Conservation (phyloP, 176 grass and related monocot genomes). For the Carex littledalei region DNA sequence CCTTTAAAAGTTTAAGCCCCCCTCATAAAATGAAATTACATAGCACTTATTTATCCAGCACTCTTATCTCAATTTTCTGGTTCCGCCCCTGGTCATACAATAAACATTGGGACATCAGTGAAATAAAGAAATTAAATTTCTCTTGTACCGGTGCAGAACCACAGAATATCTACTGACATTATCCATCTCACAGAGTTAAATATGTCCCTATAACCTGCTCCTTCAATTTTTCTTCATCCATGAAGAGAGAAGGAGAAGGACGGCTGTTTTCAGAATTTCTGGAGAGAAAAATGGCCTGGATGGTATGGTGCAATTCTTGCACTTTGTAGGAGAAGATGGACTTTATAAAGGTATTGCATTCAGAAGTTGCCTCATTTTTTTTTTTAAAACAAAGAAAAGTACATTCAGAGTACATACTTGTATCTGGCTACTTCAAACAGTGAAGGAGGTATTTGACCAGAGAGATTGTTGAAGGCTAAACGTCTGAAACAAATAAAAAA, state of each 20-base stretch:
- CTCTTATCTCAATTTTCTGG: no score
- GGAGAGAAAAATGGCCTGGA: neutral
- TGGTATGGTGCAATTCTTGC: neutral
- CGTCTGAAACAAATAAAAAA: slow-evolving; percentile 48
- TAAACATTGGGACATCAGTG: neutral
- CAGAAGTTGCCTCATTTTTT: neutral
- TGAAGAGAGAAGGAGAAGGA: neutral
- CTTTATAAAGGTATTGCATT: neutral
- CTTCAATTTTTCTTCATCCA: neutral
- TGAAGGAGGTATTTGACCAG: slow-evolving; percentile 66
- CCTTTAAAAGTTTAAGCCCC: no score
- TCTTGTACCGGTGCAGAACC: neutral
- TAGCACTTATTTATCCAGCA: no score
- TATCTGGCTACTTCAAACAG: slow-evolving; percentile 92
- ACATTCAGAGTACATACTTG: slow-evolving; percentile 55
- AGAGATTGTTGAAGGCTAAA: slow-evolving; percentile 80
- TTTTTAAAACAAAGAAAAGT: neutral
- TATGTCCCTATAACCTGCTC: neutral
- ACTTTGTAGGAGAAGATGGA: neutral
- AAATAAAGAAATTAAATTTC: neutral
- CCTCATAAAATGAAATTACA: no score
- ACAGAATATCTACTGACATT: neutral
- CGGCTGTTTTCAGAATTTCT: neutral
- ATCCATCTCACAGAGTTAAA: neutral
- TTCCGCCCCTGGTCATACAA: neutral